Base-by-base conservation (phyloP, 2,329 filamentous ascomycete species). In the Gnomoniopsis smithogilvyi region DNA sequence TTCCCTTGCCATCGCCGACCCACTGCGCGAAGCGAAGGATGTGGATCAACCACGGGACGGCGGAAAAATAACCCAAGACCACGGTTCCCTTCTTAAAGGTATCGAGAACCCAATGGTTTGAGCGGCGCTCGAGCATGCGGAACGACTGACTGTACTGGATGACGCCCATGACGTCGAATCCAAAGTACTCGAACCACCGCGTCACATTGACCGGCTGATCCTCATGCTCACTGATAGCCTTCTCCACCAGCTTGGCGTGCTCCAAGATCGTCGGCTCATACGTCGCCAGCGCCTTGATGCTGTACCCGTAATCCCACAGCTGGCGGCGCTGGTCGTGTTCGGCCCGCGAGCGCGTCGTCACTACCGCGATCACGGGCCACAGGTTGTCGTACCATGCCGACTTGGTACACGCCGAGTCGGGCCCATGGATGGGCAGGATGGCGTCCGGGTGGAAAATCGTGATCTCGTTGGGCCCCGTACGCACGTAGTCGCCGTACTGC, bases 341-440 rank as follows among this genome's bases (percentile, higher is more conserved):
- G 15, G 33, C 41, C 17, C 52, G 52, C n/a, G 45, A 19, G 26
- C 52, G 15, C 12, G 43, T 38, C 12, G 3, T 34, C n/a, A 47
- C n/a, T 24, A 55, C 10, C 41, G 6, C 47, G 43, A 48, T 19
- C n/a, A 24, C 34, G 2, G 43, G 52, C 33, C 34, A 48, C 15
- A 65, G 34, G 0, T 53, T 52, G 26, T 66, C 62, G 43, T 69
- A 68, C 19, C 67, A 56, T 1, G 64, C 65, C 43, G 64, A 55
- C 2, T 52, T 53, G 33, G 65, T 66, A 21, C 58, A 50, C 22
- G 60, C 64, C n/a, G 62, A 64, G n/a, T 62, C 49, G 36, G 65
- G 50, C 0, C 64, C 63, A 36, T 70, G 67, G 8, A 69, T 62
- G 15, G 59, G 61, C 11, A 38, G 48, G 22, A 65, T 58, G 0